Conservation (phyloP, 805 yeast genomes). For the Jamesozyma lodderae region DNA sequence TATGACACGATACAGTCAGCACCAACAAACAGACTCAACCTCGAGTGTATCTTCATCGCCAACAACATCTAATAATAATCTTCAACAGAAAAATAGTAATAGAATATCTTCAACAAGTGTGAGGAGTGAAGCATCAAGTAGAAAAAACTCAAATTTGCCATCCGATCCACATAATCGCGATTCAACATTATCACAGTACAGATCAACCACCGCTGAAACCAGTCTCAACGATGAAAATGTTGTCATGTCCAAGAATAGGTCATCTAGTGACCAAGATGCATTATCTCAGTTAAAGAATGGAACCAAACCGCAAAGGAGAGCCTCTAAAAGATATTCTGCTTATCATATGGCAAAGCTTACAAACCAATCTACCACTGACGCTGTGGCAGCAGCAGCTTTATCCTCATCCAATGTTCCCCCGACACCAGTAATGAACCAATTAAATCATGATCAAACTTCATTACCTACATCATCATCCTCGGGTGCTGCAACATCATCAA, state of each 20-base stretch:
- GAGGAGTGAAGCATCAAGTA: not conserved
- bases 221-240: too few species aligned
- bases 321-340: slow-evolving; percentile 88
- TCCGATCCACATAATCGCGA: not conserved
- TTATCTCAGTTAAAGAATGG: slow-evolving; percentile 72
- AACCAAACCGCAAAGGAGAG: slow-evolving; percentile 79
- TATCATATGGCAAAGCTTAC: slow-evolving; percentile 79
- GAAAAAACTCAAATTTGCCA: not conserved
- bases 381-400: slow-evolving; percentile 17
- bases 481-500: too few species aligned
- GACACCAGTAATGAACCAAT: not conserved
- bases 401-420: slow-evolving; percentile 7
- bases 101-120: not conserved
- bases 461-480: not conserved
- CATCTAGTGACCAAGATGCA: slow-evolving; percentile 41
- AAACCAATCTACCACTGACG: slow-evolving; percentile 32
- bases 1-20: slow-evolving; percentile 5
- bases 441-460: not conserved
- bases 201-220: too few species aligned
- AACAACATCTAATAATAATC: not conserved
- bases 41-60: slow-evolving; percentile 5
- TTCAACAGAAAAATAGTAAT: too few species aligned
- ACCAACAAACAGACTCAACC: slow-evolving; percentile 12
- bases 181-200: too few species aligned
- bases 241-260: slow-evolving; percentile 7